These are phyloP conservation scores for Triangularia setosa DNA, from an alignment of 2,329 filamentous ascomycete species.

Conservation along the genomic window DNA sequence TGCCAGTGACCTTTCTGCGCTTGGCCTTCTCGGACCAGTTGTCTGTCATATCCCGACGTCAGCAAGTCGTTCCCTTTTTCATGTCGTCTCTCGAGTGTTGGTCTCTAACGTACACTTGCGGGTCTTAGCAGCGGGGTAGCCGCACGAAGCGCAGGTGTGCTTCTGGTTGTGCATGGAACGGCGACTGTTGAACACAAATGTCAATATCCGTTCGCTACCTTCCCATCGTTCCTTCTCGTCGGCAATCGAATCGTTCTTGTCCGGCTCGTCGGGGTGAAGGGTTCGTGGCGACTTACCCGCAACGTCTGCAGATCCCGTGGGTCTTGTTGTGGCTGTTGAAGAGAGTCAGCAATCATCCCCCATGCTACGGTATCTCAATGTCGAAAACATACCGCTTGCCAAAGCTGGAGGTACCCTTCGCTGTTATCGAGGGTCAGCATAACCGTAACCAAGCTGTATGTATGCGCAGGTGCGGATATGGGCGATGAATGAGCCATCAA, in stretches of 20 bases:
- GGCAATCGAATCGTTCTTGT: constrained; percentile 5
- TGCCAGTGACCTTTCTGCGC: constrained; percentile 98
- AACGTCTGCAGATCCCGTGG: constrained; percentile 97
- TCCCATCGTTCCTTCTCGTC: constrained; percentile 5
- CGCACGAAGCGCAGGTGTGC: constrained; percentile 92
- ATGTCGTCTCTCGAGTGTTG: neutral
- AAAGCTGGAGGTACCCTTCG: constrained; percentile 57
- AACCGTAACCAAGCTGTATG: constrained; percentile 14
- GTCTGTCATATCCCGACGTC: constrained; percentile 52
- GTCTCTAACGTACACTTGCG: constrained; percentile 85
- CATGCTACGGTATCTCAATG: neutral
- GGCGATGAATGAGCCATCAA: neutral
- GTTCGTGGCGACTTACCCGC: constrained; percentile 65
- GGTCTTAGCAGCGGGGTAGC: constrained; percentile 95
- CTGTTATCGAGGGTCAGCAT: constrained; percentile 35
- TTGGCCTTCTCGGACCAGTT: constrained; percentile 99
- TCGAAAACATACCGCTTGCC: constrained; percentile 40
- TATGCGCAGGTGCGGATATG: neutral
- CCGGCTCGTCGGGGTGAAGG: neutral
- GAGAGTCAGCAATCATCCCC: constrained; percentile 14
- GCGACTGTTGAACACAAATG: constrained; percentile 47
- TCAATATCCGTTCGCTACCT: constrained; percentile 22
- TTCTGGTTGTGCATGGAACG: constrained; percentile 99
- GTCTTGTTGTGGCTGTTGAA: constrained; percentile 84
- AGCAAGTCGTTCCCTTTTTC: constrained; percentile 16